Percentiles rank a stretch among this genome's conserved stretches.
Evolutionary conservation across 192 early-diverging fungal species (phyloP).

Genomic region (Phycomyces blakesleeanus): DNA sequence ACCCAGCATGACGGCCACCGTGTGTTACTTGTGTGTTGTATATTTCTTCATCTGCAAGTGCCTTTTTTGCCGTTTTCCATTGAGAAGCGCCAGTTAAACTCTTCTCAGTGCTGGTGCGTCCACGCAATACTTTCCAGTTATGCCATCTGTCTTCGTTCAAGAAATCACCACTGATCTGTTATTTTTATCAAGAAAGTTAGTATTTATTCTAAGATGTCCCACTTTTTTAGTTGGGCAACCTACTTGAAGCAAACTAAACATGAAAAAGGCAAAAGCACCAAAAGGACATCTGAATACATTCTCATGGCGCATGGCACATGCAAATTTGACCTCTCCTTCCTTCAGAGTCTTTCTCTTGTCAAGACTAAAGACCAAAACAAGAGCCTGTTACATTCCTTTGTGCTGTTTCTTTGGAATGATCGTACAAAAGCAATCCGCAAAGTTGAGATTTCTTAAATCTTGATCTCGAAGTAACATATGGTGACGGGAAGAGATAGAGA

Average conservation of each 20-base stretch:
- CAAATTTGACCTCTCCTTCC: neutral
- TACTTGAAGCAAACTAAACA: neutral
- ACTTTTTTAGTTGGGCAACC: neutral
- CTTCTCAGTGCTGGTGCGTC: neutral
- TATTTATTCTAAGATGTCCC: neutral
- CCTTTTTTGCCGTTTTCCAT: neutral
- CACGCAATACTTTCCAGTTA: neutral
- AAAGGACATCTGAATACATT: neutral
- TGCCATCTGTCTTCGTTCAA: neutral
- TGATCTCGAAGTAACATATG: conserved; percentile 2
- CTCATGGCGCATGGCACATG: neutral
- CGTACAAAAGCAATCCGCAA: neutral
- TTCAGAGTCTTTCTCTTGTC: neutral
- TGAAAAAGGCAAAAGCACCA: neutral
- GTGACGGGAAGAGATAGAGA: neutral
- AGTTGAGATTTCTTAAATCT: neutral
- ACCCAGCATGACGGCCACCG: neutral
- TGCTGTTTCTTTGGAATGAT: neutral
- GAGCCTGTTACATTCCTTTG: neutral
- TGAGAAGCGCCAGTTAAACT: neutral
- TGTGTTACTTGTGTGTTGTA: neutral
- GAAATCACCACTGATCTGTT: neutral
- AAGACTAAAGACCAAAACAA: neutral
- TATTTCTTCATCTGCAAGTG: neutral
- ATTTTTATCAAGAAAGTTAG: neutral